A percentile compares a stretch with the other conserved stretches of the same genome.
Evolutionary conservation across 768 basidiomycete genomes (phyloP).

Genomic region (Mycena galopus): DNA sequence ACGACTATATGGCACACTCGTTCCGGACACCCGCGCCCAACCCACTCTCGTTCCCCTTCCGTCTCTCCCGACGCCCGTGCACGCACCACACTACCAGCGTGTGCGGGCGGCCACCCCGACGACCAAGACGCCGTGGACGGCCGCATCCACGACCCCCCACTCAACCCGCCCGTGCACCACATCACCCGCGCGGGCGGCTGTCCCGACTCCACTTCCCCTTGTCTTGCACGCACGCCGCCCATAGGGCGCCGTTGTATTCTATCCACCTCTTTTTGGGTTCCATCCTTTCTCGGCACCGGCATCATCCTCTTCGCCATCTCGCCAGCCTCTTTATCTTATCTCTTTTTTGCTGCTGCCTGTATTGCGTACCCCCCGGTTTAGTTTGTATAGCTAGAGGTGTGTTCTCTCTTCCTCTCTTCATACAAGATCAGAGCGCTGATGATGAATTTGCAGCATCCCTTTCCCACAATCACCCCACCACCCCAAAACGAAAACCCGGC

Average conservation of each 20-base stretch:
- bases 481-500: background rate
- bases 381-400: slow-evolving; percentile 8
- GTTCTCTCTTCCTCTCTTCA: background rate
- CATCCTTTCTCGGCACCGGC: too few relatives aligned
- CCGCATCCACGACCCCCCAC: too few relatives aligned
- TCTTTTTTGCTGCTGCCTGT: background rate
- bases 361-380: background rate
- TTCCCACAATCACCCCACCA: background rate
- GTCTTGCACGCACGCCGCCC: background rate
- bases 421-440: background rate
- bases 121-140: too few relatives aligned
- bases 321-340: too few relatives aligned
- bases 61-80: background rate
- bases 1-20: slow-evolving; percentile 31
- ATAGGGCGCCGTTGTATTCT: background rate
- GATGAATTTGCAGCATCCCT: background rate
- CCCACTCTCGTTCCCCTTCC: background rate
- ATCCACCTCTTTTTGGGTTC: background rate
- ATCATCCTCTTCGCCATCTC: too few relatives aligned
- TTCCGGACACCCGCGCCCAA: slow-evolving; percentile 36
- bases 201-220: background rate
- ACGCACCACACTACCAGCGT: too few relatives aligned
- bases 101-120: too few relatives aligned
- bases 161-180: too few relatives aligned
- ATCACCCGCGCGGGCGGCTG: too few relatives aligned